A percentile compares a stretch with the other conserved stretches of the same genome.
These are phyloP conservation scores for Emergomyces pasteurianus DNA, from an alignment of 2,329 filamentous ascomycete genomes.

Conservation along the genomic window DNA sequence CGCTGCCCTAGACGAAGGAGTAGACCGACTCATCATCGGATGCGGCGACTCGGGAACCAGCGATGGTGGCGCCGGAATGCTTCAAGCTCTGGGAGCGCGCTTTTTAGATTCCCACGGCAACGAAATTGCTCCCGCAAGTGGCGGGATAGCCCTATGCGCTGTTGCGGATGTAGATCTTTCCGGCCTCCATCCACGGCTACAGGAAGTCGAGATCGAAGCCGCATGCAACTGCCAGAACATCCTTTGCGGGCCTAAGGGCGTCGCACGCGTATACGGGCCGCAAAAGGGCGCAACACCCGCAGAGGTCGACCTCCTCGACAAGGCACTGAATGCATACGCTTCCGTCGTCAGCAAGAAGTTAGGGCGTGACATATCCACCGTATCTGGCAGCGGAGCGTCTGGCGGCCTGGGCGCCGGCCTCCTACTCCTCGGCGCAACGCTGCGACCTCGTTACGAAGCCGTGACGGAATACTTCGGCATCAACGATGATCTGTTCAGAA, in stretches of 20 bases:
- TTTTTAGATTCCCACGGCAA: slow-evolving; percentile 30
- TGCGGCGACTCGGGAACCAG: slow-evolving; percentile 45
- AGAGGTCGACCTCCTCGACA: slow-evolving; percentile 33
- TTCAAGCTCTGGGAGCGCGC: slow-evolving; percentile 40
- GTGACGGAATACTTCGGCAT: slow-evolving; percentile 42
- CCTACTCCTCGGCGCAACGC: slow-evolving; percentile 34
- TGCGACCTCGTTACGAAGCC: slow-evolving; percentile 39
- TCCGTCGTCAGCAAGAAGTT: slow-evolving; percentile 23
- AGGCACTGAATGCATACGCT: slow-evolving; percentile 35
- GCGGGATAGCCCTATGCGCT: slow-evolving; percentile 29
- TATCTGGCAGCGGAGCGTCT: slow-evolving; percentile 40
- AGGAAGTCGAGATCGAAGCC: slow-evolving; percentile 34
- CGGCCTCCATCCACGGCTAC: slow-evolving; percentile 27
- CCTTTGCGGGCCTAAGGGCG: slow-evolving; percentile 38
- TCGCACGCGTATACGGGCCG: slow-evolving; percentile 40
- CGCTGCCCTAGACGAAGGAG: slow-evolving; percentile 37
- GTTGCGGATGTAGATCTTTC: slow-evolving; percentile 32
- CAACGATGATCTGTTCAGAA: slow-evolving; percentile 31
- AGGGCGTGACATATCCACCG: slow-evolving; percentile 24
- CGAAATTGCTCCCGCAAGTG: slow-evolving; percentile 28
- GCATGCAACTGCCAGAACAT: slow-evolving; percentile 43
- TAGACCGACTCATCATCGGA: slow-evolving; percentile 37
- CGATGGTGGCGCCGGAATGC: slow-evolving; percentile 43
- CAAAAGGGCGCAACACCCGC: slow-evolving; percentile 39
- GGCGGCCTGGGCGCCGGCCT: slow-evolving; percentile 43